These are phyloP conservation scores for Suillus hirtellus DNA, from an alignment of 768 basidiomycete genomes.

Conservation along the genomic window DNA sequence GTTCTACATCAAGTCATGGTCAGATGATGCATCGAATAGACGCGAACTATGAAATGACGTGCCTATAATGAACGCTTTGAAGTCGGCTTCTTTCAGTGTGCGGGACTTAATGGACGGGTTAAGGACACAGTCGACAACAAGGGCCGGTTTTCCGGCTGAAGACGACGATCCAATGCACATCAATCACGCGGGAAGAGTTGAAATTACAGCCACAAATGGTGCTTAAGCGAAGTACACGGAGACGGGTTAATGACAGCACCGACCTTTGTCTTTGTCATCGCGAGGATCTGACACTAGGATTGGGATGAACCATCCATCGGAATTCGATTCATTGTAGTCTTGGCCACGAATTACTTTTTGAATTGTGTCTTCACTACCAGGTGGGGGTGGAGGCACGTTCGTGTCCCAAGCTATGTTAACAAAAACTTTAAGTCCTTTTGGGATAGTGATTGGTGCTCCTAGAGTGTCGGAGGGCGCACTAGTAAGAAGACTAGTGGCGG, in stretches of 20 bases:
- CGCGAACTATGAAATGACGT: conserved; percentile 19
- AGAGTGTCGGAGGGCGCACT: conserved; percentile 2
- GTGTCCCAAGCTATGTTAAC: conserved; percentile 73
- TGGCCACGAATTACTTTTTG: conserved; percentile 58
- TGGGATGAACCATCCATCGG: conserved; percentile 63
- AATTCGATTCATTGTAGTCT: conserved; percentile 39
- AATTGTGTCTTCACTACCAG: conserved; percentile 57
- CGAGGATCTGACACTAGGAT: conserved; percentile 67
- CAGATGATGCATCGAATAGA: conserved; percentile 15
- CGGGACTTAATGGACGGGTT: conserved; percentile 60
- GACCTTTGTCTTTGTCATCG: conserved; percentile 71
- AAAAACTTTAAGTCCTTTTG: conserved; percentile 63
- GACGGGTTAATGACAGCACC: conserved; percentile 17
- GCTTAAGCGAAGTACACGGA: conserved; percentile 8
- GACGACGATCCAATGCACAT: neutral
- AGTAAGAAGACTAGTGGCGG: conserved; percentile 10
- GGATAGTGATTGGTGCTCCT: conserved; percentile 37
- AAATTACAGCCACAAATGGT: conserved; percentile 15
- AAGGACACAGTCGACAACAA: conserved; percentile 77
- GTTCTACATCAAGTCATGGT: conserved; percentile 43
- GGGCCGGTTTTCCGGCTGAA: conserved; percentile 64
- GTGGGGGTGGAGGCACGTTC: conserved; percentile 68
- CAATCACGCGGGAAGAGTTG: conserved; percentile 12
- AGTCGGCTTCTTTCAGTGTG: conserved; percentile 57
- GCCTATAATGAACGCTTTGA: conserved; percentile 74